Evolutionary conservation across 2,329 filamentous ascomycete species (phyloP), one percentile per base, ranked within the genome.

Genomic region (Fusarium nanum): DNA sequence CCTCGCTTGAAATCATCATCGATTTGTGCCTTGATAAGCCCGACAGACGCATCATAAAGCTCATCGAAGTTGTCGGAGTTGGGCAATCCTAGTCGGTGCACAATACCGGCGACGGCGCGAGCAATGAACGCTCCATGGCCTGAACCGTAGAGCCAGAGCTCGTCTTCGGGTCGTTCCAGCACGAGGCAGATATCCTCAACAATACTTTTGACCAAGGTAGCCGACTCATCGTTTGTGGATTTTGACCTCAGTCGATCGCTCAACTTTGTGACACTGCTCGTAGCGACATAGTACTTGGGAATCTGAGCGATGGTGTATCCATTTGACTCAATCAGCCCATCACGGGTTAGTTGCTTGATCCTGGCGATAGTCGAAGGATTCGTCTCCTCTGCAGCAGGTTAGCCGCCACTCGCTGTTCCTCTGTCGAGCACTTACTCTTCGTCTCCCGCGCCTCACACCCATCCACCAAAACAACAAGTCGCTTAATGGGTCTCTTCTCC

Each of bases 131-230:
- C 73, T 3, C 73, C 73, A 5, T 70, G 73, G 0, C 73, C 73
- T 13, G 73, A 75, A 3, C 73, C 73, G 30, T 70, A 75, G 1
- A 75, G 18, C 73, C 73, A 75, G 1, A 75, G 68, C 28, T 75
- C 73, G 12, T 75, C 73, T 42, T 75, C 53, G 8, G 67, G 56
- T 6, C 37, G 20, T 6, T 74, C 64, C 2, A 75, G 62, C 1
- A 41, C 67, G 4, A 60, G 45, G 2, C 56, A 68, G 25, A 75
- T 30, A 10, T 75, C 72, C 5, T 55, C 60, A 3, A 72, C 68
- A 25, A 75, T 75, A 13, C 16, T 60, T 22, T 62, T 74, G 52
- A 74, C 66, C 13, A 75, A 56, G 2, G 46, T 56, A 3, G 58
- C 25, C 2, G 73, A 74, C 4, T 71, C 65, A 25, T 75, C 73